Conservation (phyloP, 371 early-diverging fungal species). For the Mortierella sp. region DNA sequence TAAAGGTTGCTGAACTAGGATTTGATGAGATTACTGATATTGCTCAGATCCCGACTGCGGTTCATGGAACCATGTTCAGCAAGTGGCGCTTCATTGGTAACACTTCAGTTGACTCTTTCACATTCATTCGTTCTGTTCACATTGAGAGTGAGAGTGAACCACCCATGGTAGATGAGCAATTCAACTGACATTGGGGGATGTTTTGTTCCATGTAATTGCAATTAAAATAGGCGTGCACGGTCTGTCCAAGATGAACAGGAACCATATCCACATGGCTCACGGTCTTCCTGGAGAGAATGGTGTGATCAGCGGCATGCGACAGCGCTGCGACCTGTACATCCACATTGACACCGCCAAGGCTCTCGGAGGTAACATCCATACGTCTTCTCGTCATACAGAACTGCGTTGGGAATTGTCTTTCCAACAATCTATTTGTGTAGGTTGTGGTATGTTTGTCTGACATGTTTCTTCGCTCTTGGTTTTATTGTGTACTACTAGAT, state of each 20-base stretch:
- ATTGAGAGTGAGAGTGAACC: neutral
- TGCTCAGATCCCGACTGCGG: conserved; percentile 65
- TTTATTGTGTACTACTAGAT: conserved; percentile 56
- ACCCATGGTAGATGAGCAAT: neutral
- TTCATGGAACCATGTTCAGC: conserved; percentile 84
- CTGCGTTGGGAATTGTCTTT: neutral
- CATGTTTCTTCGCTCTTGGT: neutral
- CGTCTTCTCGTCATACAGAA: neutral
- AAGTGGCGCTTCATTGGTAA: conserved; percentile 75
- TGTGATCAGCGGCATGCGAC: conserved; percentile 87
- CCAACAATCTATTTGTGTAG: neutral
- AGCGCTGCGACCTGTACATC: conserved; percentile 75
- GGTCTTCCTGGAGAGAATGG: conserved; percentile 77
- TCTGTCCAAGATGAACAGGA: conserved; percentile 82
- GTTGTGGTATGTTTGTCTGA: neutral
- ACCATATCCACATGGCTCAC: conserved; percentile 91
- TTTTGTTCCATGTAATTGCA: neutral
- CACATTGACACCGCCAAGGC: conserved; percentile 81
- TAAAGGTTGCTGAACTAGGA: conserved; percentile 64
- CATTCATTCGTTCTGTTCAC: neutral
- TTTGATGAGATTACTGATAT: conserved; percentile 65
- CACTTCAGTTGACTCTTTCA: neutral
- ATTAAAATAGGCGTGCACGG: conserved; percentile 63
- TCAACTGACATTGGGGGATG: neutral
- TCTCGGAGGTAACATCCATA: conserved; percentile 62